A percentile compares a stretch with the other conserved stretches of the same genome.
Evolutionary conservation across 371 early-diverging fungal species (phyloP).

Genomic region (Smittium mucronatum): DNA sequence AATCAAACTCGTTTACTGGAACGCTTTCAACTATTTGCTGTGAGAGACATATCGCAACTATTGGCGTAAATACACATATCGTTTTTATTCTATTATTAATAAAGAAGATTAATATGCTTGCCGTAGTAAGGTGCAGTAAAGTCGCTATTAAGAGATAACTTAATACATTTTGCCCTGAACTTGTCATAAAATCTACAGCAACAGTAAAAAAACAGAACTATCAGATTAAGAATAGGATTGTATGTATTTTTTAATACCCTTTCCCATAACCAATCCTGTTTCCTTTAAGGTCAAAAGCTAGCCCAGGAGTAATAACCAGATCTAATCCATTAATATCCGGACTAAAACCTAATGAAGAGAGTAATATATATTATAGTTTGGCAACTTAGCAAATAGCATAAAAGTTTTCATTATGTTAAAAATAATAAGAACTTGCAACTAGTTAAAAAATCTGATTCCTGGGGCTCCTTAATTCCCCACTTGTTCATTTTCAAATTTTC

Average conservation of each 20-base stretch:
- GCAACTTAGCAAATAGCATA: no score
- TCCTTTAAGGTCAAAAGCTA: slow-evolving; percentile 39
- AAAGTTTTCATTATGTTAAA: no score
- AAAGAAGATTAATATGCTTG: no score
- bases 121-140: not conserved
- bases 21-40: not conserved
- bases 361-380: not conserved
- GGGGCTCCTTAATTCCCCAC: slow-evolving; percentile 45
- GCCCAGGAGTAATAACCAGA: slow-evolving; percentile 30
- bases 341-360: slow-evolving; percentile 14
- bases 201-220: not conserved
- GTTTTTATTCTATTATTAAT: no score
- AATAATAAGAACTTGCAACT: slow-evolving; percentile 15
- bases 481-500: slow-evolving; percentile 27
- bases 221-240: not conserved
- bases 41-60: not conserved
- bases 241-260: slow-evolving; percentile 21
- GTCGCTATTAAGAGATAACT: slow-evolving; percentile 8
- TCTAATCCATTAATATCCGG: slow-evolving; percentile 14
- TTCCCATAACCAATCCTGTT: slow-evolving; percentile 42
- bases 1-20: not conserved
- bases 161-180: slow-evolving; percentile 14
- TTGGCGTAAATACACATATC: no score
- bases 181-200: slow-evolving; percentile 33
- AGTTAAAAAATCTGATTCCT: slow-evolving; percentile 5